A percentile compares a stretch with the other conserved stretches of the same genome.
Conservation (phyloP, 148 eudicot species). For the Diospyros lotus region DNA sequence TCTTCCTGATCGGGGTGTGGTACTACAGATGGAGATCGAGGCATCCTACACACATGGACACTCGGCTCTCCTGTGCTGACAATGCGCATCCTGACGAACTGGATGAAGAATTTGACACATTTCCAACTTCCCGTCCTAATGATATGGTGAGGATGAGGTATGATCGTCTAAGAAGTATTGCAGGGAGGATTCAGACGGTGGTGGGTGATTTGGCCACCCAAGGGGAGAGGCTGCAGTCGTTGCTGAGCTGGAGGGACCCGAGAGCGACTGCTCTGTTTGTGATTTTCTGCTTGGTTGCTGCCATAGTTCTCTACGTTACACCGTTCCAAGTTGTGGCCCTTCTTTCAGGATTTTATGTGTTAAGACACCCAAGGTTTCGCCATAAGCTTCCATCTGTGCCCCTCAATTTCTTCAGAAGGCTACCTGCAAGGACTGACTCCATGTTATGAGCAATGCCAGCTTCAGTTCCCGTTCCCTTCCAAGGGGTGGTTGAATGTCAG, state of each 20-base stretch:
- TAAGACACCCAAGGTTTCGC: slow-evolving; percentile 24
- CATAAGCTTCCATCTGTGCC: slow-evolving; percentile 25
- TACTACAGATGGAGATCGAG: slow-evolving; percentile 21
- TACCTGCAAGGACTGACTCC: slow-evolving; percentile 21
- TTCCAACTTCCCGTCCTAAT: slow-evolving; percentile 21
- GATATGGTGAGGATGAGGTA: slow-evolving; percentile 23
- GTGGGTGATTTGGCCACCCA: slow-evolving; percentile 23
- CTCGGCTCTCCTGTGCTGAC: slow-evolving; percentile 23
- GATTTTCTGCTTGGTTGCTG: slow-evolving; percentile 16
- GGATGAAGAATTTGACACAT: slow-evolving; percentile 23
- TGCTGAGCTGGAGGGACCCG: slow-evolving; percentile 25
- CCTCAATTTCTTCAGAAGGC: slow-evolving; percentile 23
- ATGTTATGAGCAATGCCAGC: slow-evolving; percentile 16
- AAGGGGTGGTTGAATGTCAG: not conserved
- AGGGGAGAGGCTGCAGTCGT: slow-evolving; percentile 19
- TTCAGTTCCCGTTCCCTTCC: not conserved
- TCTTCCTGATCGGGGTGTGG: slow-evolving; percentile 23
- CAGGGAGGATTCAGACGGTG: slow-evolving; percentile 22
- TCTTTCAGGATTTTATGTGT: slow-evolving; percentile 15
- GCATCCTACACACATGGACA: slow-evolving; percentile 22
- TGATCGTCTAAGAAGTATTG: slow-evolving; percentile 21
- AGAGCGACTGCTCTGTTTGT: slow-evolving; percentile 21
- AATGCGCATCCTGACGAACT: slow-evolving; percentile 21
- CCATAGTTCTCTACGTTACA: slow-evolving; percentile 20
- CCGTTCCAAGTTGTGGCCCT: slow-evolving; percentile 26